phyloP scores from a whole-genome alignment of 164 flowering plant genomes.

The Vitis labrusca region DNA sequence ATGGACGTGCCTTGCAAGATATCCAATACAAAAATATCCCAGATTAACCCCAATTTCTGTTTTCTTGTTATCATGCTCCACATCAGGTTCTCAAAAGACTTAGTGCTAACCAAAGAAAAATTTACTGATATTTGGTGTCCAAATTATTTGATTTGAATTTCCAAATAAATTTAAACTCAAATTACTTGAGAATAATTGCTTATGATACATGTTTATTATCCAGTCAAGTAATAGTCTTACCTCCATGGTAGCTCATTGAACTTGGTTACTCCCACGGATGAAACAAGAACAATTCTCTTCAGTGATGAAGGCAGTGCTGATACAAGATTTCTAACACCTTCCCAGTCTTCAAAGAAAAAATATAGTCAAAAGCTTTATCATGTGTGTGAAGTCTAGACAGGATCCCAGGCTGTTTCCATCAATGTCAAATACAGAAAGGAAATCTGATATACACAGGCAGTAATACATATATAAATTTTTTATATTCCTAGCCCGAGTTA shows the following conservation, averaged over 20 bases:
- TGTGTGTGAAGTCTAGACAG: too few species aligned
- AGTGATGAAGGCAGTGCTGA: constrained; percentile 75
- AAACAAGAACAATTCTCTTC: constrained; percentile 85
- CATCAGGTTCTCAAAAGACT: too few species aligned
- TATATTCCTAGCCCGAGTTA: neutral
- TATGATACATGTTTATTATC: neutral
- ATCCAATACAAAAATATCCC: too few species aligned
- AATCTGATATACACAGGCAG: neutral
- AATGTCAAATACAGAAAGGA: neutral
- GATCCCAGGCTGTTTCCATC: too few species aligned
- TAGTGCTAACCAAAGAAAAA: too few species aligned
- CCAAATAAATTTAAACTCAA: too few species aligned
- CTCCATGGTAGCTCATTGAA: constrained; percentile 95
- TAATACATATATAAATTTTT: neutral
- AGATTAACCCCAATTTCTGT: too few species aligned
- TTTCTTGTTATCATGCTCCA: too few species aligned
- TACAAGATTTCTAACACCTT: constrained; percentile 87
- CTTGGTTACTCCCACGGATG: constrained; percentile 98
- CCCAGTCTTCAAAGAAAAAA: constrained; percentile 76
- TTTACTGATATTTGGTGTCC: too few species aligned
- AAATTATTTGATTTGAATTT: too few species aligned
- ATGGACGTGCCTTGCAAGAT: too few species aligned
- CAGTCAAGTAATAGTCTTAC: constrained; percentile 30
- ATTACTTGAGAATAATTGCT: too few species aligned
- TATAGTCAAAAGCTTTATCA: constrained; percentile 1